Percentiles rank a stretch among this genome's conserved stretches.
phyloP scores from a whole-genome alignment of 2,329 filamentous ascomycete genomes.

The Didymella arachidicola region DNA sequence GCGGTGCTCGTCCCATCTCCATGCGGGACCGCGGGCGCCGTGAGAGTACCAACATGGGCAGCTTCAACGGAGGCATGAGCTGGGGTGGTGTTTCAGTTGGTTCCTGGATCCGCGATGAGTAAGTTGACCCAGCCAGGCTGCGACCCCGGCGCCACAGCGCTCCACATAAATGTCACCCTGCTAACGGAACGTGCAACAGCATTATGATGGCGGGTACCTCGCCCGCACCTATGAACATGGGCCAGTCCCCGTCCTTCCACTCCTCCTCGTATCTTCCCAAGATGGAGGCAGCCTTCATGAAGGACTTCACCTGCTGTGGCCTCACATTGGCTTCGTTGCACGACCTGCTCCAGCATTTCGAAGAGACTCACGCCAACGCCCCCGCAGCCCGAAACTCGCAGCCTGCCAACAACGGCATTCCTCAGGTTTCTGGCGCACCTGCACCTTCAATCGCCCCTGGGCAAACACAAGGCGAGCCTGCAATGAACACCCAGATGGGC shows the following conservation, averaged over 20 bases:
- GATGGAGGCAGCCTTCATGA: constrained; percentile 96
- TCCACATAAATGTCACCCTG: constrained; percentile 19
- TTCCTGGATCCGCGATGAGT: constrained; percentile 98
- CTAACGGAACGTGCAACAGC: constrained; percentile 58
- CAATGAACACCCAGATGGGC: constrained; percentile 48
- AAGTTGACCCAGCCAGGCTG: constrained; percentile 58
- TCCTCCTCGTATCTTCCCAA: constrained; percentile 97
- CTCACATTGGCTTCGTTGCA: constrained; percentile 89
- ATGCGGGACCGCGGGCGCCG: constrained; percentile 63
- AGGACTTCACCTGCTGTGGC: constrained; percentile 95
- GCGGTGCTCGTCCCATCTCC: constrained; percentile 68
- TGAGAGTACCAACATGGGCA: constrained; percentile 68
- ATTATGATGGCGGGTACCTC: constrained; percentile 96
- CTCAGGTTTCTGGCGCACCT: constrained; percentile 38
- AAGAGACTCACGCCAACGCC: constrained; percentile 87
- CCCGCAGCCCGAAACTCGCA: constrained; percentile 61
- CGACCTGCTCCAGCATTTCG: constrained; percentile 94
- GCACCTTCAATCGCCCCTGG: constrained; percentile 52
- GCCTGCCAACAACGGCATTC: constrained; percentile 55
- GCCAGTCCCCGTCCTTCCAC: constrained; percentile 93
- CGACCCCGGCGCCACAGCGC: constrained; percentile 2
- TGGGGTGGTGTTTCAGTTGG: constrained; percentile 97
- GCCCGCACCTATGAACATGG: constrained; percentile 72
- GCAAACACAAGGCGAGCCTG: constrained; percentile 53
- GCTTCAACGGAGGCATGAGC: constrained; percentile 81